These are phyloP conservation scores for Zymoseptoria brevis DNA, from an alignment of 2,329 filamentous ascomycete genomes.

Conservation along the genomic window DNA sequence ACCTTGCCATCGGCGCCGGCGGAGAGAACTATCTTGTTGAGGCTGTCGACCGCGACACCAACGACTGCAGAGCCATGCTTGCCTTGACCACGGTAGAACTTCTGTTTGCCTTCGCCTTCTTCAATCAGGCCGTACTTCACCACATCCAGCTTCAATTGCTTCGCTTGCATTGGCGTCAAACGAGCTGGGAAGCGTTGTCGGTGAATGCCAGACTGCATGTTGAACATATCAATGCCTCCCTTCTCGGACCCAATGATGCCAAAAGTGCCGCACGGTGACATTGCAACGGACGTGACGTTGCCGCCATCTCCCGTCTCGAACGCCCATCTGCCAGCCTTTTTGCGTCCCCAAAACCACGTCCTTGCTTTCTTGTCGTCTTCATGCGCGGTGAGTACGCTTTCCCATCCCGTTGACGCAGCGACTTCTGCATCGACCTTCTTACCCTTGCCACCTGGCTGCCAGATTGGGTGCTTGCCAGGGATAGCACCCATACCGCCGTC, in stretches of 20 bases:
- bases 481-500: constrained; percentile 88
- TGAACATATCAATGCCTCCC: constrained; percentile 89
- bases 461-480: constrained; percentile 68
- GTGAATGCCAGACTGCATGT: constrained; percentile 85
- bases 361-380: constrained; percentile 74
- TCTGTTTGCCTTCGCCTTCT: constrained; percentile 35
- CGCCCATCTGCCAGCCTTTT: constrained; percentile 85
- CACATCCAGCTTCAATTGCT: constrained; percentile 60
- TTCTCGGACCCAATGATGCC: constrained; percentile 77
- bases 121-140: constrained; percentile 23
- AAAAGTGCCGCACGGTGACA: constrained; percentile 90
- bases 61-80: constrained; percentile 78
- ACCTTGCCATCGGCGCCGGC: constrained; percentile 85
- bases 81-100: constrained; percentile 47
- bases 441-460: constrained; percentile 60
- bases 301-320: constrained; percentile 77
- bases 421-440: constrained; percentile 63
- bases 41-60: constrained; percentile 76
- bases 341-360: constrained; percentile 98
- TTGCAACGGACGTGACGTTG: constrained; percentile 74
- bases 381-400: constrained; percentile 91
- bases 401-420: constrained; percentile 82
- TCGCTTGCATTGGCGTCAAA: constrained; percentile 68
- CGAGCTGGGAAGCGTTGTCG: constrained; percentile 79
- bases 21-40: constrained; percentile 79